Base-by-base conservation (phyloP, 225 moss, liverwort and hornwort genomes). In the Pleurozium schreberi region DNA sequence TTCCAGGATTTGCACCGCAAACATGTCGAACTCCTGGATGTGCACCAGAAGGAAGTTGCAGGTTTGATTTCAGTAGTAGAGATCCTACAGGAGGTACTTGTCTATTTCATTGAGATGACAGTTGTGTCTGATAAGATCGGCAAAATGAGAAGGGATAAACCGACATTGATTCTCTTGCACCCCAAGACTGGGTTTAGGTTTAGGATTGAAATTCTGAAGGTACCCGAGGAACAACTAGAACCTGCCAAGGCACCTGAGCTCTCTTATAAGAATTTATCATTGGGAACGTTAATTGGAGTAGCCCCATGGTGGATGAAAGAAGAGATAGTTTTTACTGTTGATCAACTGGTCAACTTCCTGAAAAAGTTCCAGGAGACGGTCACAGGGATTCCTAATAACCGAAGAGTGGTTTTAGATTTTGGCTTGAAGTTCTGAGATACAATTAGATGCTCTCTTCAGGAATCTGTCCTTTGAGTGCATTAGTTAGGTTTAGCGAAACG, bases 301-400 rank as follows among this genome's bases (percentile, higher is more conserved):
- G 94, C 92, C 13, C 93, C 94, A 15, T 90, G 92, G 93, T 94
- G 94, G 94, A 94, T 94, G 94, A 93, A 90, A 88, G 94, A 92
- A 85, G 94, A 94, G 34, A 89, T 94, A 22, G 89, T 88, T 82
- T 89, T 93, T 77, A 65, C 89, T 70, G 76, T 91, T 63, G 86
- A 90, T 89, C 90, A 94, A 65, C 81, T 94, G 55, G 93, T 88
- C 45, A 91, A 91, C 86, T 94, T 94, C 65, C 84, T 92, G 71
- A 86, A 78, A 70, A 89, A 87, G 75, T 91, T 94, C 77, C 90
- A 93, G 50, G 91, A 89, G 80, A 91, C 92, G 7, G 88, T 90
- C 34, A 91, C 88, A 71, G 93, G 89, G 62, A 89, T 73, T 28
- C 73, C 86, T 20, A 45, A 63, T 73, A 64, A 58, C 26, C 59